phyloP scores from a whole-genome alignment of 176 grass and related monocot genomes.

The Miscanthus lutarioriparius region DNA sequence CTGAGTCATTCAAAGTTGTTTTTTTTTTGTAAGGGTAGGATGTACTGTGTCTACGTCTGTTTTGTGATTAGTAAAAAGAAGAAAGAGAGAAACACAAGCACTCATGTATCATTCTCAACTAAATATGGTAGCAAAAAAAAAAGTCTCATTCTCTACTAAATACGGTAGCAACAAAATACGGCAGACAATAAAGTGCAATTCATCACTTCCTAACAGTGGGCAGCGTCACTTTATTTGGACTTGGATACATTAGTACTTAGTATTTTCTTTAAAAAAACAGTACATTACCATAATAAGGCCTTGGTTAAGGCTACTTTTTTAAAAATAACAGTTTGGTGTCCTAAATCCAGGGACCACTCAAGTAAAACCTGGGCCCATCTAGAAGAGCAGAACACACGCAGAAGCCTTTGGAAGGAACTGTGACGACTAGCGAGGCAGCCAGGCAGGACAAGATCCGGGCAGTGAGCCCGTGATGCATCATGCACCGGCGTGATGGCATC shows the following conservation, averaged over 20 bases:
- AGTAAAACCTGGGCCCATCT: not conserved
- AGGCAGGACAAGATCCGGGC: constrained; percentile 47
- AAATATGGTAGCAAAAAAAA: too few relatives aligned
- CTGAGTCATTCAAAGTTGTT: too few relatives aligned
- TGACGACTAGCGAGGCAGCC: not conserved
- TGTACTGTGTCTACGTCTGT: too few relatives aligned
- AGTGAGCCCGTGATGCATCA: constrained; percentile 37
- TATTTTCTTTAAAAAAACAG: not conserved
- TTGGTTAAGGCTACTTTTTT: not conserved
- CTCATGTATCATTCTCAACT: not conserved
- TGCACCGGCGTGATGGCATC: not conserved
- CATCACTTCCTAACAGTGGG: not conserved
- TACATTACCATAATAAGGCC: not conserved
- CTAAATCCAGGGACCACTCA: constrained; percentile 8
- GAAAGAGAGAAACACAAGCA: not conserved
- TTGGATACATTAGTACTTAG: not conserved
- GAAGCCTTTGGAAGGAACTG: constrained; percentile 17
- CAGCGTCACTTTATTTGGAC: not conserved
- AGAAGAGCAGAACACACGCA: not conserved
- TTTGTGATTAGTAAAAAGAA: too few relatives aligned
- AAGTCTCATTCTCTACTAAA: not conserved
- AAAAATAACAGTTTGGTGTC: constrained; percentile 6
- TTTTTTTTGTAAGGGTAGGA: too few relatives aligned
- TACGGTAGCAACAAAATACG: not conserved
- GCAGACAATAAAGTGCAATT: not conserved